phyloP scores from a whole-genome alignment of 192 early-diverging fungal species.

The Chytriomyces hyalinus region DNA sequence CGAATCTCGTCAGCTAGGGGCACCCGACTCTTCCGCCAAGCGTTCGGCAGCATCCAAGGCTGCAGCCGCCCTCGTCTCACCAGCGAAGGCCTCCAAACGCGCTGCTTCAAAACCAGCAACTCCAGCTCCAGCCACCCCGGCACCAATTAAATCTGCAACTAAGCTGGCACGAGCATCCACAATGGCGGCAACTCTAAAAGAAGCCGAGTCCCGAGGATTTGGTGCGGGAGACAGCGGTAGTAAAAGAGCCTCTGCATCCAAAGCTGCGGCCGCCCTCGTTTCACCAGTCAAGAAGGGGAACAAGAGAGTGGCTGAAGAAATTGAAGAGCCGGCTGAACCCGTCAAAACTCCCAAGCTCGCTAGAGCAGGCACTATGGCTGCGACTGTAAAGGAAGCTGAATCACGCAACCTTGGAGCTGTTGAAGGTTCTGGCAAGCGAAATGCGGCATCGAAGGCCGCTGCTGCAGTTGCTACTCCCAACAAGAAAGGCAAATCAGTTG shows the following conservation, averaged over 20 bases:
- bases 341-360: background rate
- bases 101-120: no score
- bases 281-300: conserved; percentile 9
- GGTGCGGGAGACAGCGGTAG: conserved; percentile 1
- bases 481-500: background rate
- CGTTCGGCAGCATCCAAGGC: background rate
- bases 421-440: background rate
- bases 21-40: background rate
- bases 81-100: background rate
- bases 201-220: conserved; percentile 9
- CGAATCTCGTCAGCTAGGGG: background rate
- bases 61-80: background rate
- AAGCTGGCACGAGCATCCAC: conserved; percentile 5
- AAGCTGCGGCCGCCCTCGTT: background rate
- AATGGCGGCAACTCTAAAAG: conserved; percentile 20
- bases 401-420: conserved; percentile 3
- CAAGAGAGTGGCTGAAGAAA: background rate
- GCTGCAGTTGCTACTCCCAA: background rate
- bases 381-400: conserved; percentile 9
- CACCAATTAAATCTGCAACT: background rate
- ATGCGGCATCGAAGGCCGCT: background rate
- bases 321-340: background rate
- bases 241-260: background rate
- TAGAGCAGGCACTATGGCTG: conserved; percentile 19
- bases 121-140: background rate